Conservation (phyloP, 1,139 yeast species). For the Taiozyma sp. region DNA sequence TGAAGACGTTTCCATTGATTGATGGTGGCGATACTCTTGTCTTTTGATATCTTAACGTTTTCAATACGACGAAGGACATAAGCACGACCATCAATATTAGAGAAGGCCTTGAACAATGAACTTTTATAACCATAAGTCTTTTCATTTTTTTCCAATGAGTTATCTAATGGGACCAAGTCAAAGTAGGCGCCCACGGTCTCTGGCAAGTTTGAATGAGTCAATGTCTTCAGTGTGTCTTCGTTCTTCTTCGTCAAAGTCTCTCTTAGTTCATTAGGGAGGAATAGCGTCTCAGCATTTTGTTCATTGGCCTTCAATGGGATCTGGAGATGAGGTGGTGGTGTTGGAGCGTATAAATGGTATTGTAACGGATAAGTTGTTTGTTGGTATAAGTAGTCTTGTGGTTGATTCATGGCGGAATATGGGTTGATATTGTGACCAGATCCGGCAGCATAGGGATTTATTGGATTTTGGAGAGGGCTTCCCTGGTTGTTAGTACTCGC, state of each 20-base stretch:
- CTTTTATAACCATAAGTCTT: constrained; percentile 58
- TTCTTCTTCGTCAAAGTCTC: constrained; percentile 69
- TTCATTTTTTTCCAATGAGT: constrained; percentile 44
- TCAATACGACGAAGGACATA: constrained; percentile 77
- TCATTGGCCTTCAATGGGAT: constrained; percentile 65
- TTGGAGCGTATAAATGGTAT: constrained; percentile 87
- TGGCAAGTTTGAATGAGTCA: constrained; percentile 62
- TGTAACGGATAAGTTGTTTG: constrained; percentile 56
- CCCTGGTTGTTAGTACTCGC: constrained; percentile 4
- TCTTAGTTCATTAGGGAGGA: constrained; percentile 69
- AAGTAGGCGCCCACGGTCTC: constrained; percentile 80
- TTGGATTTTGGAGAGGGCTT: constrained; percentile 7
- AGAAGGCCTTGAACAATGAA: constrained; percentile 76
- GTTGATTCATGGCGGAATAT: constrained; percentile 7
- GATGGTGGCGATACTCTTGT: constrained; percentile 45
- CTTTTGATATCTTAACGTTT: constrained; percentile 54
- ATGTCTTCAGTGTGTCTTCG: constrained; percentile 73
- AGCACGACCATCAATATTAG: constrained; percentile 72
- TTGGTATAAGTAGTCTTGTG: constrained; percentile 11
- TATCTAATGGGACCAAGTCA: constrained; percentile 80
- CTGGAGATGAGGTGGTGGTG: constrained; percentile 70
- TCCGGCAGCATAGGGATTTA: constrained; percentile 8
- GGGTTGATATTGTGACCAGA: constrained; percentile 6
- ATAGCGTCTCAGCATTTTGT: constrained; percentile 62
- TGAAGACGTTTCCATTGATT: constrained; percentile 49